Percentiles rank a stretch among this genome's conserved stretches.
These are phyloP conservation scores for Xanthoconium purpureum DNA, from an alignment of 768 basidiomycete species.

Conservation along the genomic window DNA sequence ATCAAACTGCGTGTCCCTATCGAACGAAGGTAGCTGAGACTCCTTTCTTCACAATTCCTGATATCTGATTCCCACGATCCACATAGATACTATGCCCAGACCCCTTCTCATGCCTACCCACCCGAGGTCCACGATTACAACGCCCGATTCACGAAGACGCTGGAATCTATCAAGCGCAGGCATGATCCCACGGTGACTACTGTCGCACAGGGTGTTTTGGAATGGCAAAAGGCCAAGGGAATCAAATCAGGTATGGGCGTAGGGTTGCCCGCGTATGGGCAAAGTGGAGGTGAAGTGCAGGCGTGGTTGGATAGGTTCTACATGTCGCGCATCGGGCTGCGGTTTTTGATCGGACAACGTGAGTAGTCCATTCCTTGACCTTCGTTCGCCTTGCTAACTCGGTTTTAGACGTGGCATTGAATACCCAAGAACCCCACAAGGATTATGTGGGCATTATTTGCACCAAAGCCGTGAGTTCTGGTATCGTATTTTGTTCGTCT, in stretches of 20 bases:
- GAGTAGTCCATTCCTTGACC: constrained; percentile 24
- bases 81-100: constrained; percentile 80
- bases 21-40: constrained; percentile 11
- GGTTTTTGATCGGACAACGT: constrained; percentile 97
- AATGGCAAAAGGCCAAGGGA: constrained; percentile 74
- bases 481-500: background rate
- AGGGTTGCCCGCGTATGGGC: constrained; percentile 37
- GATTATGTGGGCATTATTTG: constrained; percentile 98
- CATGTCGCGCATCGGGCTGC: constrained; percentile 91
- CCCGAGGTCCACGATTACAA: constrained; percentile 95
- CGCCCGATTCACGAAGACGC: constrained; percentile 77
- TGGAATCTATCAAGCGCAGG: constrained; percentile 86
- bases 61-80: constrained; percentile 3
- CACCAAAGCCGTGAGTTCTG: constrained; percentile 71
- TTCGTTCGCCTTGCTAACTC: background rate
- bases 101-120: constrained; percentile 70
- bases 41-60: background rate
- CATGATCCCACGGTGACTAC: constrained; percentile 98
- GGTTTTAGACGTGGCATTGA: constrained; percentile 80
- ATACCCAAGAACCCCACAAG: constrained; percentile 82
- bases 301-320: constrained; percentile 98
- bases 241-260: constrained; percentile 26
- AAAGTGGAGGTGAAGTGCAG: constrained; percentile 85
- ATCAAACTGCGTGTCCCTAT: constrained; percentile 14
- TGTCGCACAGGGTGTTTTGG: constrained; percentile 91